Percentiles rank a stretch among this genome's conserved stretches.
These are phyloP conservation scores for Alternaria rosae DNA, from an alignment of 2,329 filamentous ascomycete genomes.

Conservation along the genomic window DNA sequence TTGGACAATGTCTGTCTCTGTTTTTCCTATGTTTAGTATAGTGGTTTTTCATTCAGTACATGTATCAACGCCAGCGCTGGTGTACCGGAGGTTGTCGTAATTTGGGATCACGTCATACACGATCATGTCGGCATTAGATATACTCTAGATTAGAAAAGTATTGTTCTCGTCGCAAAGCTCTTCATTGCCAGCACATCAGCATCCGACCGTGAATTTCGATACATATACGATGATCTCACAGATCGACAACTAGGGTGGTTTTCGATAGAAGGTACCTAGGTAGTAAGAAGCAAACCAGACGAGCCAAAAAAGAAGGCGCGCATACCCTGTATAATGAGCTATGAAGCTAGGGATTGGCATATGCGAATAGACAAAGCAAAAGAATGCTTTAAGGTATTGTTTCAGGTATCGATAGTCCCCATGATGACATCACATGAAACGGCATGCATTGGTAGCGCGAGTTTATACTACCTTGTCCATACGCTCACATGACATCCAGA, in stretches of 20 bases:
- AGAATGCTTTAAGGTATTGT: not conserved
- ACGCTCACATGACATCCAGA: not conserved
- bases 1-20: not conserved
- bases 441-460: not conserved
- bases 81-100: conserved; percentile 8
- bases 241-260: not conserved
- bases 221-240: not conserved
- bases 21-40: not conserved
- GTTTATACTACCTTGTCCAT: not conserved
- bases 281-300: not conserved
- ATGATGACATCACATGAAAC: not conserved
- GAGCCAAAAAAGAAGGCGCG: not conserved
- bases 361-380: not conserved
- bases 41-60: conserved; percentile 2
- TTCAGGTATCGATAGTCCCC: not conserved
- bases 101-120: conserved; percentile 8
- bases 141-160: conserved; percentile 17
- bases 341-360: not conserved
- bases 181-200: not conserved
- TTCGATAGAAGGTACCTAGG: not conserved
- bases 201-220: no score
- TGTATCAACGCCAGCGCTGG: conserved; percentile 12
- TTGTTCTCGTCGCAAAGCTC: not conserved
- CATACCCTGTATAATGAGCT: not conserved
- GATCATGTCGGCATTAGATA: conserved; percentile 12